These are phyloP conservation scores for Grigorovia jiainica DNA, from an alignment of 805 yeast genomes.

Conservation along the genomic window DNA sequence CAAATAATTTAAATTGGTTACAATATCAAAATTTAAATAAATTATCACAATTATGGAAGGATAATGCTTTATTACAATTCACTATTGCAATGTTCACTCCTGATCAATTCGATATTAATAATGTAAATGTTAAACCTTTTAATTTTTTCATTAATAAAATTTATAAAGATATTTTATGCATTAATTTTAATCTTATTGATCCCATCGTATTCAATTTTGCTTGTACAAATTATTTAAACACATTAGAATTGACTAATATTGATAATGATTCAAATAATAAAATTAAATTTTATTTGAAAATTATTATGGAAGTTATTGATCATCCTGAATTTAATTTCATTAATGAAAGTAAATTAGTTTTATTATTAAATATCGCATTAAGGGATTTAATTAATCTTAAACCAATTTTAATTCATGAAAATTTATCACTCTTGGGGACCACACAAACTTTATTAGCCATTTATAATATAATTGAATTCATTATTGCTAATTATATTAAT, in stretches of 20 bases:
- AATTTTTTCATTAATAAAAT: slow-evolving; percentile 5
- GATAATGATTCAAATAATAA: neutral
- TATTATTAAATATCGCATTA: slow-evolving; percentile 15
- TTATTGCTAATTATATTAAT: slow-evolving; percentile 16
- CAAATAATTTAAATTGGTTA: neutral
- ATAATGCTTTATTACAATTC: slow-evolving; percentile 16
- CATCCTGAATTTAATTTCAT: slow-evolving; percentile 24
- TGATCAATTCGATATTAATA: slow-evolving; percentile 4
- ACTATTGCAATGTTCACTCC: slow-evolving; percentile 11
- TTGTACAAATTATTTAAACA: too few relatives aligned
- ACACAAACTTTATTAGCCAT: slow-evolving; percentile 21
- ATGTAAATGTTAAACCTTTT: neutral
- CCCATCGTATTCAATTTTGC: too few relatives aligned
- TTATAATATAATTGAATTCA: slow-evolving; percentile 18
- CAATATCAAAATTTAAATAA: neutral
- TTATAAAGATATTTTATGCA: slow-evolving; percentile 2
- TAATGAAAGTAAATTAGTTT: slow-evolving; percentile 16
- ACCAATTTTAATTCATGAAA: slow-evolving; percentile 12
- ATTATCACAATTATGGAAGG: slow-evolving; percentile 1
- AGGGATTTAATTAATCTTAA: slow-evolving; percentile 8
- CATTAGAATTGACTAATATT: too few relatives aligned
- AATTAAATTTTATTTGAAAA: slow-evolving; percentile 13
- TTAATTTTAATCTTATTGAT: neutral
- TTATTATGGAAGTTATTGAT: slow-evolving; percentile 27
- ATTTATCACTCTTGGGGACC: slow-evolving; percentile 14